phyloP scores from a whole-genome alignment of 495 filamentous ascomycete genomes.

The Trichoderma erinaceum region DNA sequence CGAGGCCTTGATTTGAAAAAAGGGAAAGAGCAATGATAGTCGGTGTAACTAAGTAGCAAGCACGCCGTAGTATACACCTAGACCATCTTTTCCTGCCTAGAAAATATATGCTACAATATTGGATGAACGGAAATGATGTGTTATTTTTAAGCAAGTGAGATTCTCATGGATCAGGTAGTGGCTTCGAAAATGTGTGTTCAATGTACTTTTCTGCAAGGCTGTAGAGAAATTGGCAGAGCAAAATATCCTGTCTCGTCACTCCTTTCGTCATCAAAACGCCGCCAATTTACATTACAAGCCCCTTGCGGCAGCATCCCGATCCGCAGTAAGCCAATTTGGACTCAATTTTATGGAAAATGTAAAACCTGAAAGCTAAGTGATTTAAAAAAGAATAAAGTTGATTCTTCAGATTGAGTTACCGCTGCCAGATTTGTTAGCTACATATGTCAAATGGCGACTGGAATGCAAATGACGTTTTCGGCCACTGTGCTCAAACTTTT shows the following conservation, averaged over 20 bases:
- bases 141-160: too few relatives aligned
- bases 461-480: conserved; percentile 4
- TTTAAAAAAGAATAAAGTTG: background rate
- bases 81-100: too few relatives aligned
- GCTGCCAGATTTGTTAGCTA: background rate
- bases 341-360: background rate
- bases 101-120: too few relatives aligned
- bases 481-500: background rate
- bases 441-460: background rate
- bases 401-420: background rate
- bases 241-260: background rate
- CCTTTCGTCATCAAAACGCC: background rate
- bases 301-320: too few relatives aligned
- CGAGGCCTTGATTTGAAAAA: background rate
- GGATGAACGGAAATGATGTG: too few relatives aligned
- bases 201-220: background rate
- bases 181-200: too few relatives aligned
- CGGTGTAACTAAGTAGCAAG: too few relatives aligned
- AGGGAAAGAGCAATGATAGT: background rate
- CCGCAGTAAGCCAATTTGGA: background rate
- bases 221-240: background rate
- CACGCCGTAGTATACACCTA: too few relatives aligned
- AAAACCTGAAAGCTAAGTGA: background rate
- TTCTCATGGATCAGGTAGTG: too few relatives aligned
- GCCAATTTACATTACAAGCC: background rate